Conservation (phyloP, 768 basidiomycete genomes). For the Lepiota brunneoincarnata region DNA sequence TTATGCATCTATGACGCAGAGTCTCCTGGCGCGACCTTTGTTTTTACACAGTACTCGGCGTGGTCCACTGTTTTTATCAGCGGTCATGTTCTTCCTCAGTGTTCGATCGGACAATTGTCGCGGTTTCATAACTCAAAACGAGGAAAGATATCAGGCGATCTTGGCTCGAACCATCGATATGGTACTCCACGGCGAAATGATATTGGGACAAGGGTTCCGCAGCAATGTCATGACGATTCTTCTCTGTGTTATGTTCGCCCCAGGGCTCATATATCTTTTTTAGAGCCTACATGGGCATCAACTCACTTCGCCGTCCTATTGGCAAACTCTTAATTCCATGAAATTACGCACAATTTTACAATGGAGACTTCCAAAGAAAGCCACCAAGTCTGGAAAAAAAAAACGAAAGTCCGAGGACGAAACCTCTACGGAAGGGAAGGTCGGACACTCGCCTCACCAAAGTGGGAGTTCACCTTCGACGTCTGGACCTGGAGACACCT, state of each 20-base stretch:
- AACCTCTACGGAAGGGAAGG: background rate
- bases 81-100: background rate
- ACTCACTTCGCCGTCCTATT: background rate
- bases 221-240: background rate
- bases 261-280: too few relatives aligned
- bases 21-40: too few relatives aligned
- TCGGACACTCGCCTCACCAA: background rate
- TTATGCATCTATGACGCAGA: too few relatives aligned
- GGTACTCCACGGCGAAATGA: background rate
- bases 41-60: background rate
- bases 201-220: background rate
- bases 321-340: background rate
- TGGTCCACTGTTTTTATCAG: background rate
- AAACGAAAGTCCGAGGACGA: background rate
- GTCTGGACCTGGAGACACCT: background rate
- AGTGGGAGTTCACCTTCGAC: background rate
- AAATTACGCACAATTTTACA: slow-evolving; percentile 6
- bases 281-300: too few relatives aligned
- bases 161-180: background rate
- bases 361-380: background rate
- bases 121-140: background rate
- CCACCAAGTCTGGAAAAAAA: background rate
- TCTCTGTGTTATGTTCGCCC: too few relatives aligned
- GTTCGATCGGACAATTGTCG: slow-evolving; percentile 5
- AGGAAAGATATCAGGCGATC: background rate